These are phyloP conservation scores for Gossypium aridum DNA, from an alignment of 441 rosid genomes.

Conservation along the genomic window DNA sequence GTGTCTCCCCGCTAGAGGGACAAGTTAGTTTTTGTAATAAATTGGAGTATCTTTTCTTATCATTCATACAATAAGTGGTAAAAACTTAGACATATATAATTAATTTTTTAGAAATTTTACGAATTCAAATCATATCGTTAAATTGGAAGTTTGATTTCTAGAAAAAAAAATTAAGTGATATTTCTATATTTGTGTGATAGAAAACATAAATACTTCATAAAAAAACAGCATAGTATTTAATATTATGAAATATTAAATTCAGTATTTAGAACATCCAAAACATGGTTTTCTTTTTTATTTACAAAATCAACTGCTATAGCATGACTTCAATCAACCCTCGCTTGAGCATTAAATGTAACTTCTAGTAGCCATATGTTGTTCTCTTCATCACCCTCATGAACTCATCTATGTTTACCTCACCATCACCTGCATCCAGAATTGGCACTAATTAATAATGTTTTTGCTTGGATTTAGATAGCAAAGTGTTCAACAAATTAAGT, in stretches of 20 bases:
- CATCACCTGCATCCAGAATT: slow-evolving; percentile 49
- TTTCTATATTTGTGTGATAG: too few species aligned
- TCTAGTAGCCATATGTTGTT: slow-evolving; percentile 57
- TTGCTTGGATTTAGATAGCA: neutral
- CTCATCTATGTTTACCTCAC: slow-evolving; percentile 68
- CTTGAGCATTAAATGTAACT: neutral
- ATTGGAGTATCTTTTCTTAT: too few species aligned
- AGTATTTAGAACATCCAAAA: neutral
- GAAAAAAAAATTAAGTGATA: too few species aligned
- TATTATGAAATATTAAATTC: neutral
- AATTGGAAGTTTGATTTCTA: too few species aligned
- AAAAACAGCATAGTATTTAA: too few species aligned
- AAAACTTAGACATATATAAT: too few species aligned
- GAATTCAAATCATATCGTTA: too few species aligned
- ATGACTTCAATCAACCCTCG: neutral
- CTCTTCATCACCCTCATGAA: slow-evolving; percentile 80
- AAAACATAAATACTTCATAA: too few species aligned
- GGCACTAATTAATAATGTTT: neutral
- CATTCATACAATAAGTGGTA: too few species aligned
- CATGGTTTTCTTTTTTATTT: neutral
- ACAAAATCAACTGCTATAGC: slow-evolving; percentile 12
- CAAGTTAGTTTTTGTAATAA: too few species aligned
- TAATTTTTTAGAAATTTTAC: too few species aligned
- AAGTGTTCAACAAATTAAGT: neutral
- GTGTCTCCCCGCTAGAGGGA: too few species aligned